Conservation (phyloP, 345 rosid species). For the Clarkia xantiana region DNA sequence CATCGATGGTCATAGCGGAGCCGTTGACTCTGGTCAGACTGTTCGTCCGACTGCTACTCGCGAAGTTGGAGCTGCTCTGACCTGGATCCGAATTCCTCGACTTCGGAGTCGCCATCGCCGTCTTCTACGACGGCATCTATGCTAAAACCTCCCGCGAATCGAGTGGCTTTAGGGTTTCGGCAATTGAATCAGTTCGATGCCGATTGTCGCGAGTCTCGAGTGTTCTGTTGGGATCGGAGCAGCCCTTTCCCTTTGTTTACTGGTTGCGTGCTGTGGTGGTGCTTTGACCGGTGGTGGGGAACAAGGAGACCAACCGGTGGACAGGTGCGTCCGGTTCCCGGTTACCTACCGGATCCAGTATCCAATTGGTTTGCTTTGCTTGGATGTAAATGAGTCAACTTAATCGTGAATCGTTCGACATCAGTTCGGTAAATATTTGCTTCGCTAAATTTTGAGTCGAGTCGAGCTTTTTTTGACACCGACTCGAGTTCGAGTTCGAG, state of each 20-base stretch:
- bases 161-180: background rate
- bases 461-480: too few relatives aligned
- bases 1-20: constrained; percentile 37
- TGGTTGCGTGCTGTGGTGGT: background rate
- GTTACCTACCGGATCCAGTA: background rate
- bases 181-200: background rate
- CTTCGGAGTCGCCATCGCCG: constrained; percentile 44
- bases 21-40: background rate
- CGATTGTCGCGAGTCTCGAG: background rate
- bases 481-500: too few relatives aligned
- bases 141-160: background rate
- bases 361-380: too few relatives aligned
- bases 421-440: too few relatives aligned
- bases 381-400: too few relatives aligned
- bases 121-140: constrained; percentile 48
- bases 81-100: constrained; percentile 52
- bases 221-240: constrained; percentile 5
- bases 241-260: background rate
- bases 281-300: background rate
- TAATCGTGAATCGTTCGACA: too few relatives aligned
- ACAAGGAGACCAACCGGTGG: background rate
- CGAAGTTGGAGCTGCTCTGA: constrained; percentile 1
- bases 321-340: background rate
- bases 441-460: too few relatives aligned
- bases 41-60: background rate